Base-by-base conservation (phyloP, 2,329 filamentous ascomycete species). In the Didymella sp. region DNA sequence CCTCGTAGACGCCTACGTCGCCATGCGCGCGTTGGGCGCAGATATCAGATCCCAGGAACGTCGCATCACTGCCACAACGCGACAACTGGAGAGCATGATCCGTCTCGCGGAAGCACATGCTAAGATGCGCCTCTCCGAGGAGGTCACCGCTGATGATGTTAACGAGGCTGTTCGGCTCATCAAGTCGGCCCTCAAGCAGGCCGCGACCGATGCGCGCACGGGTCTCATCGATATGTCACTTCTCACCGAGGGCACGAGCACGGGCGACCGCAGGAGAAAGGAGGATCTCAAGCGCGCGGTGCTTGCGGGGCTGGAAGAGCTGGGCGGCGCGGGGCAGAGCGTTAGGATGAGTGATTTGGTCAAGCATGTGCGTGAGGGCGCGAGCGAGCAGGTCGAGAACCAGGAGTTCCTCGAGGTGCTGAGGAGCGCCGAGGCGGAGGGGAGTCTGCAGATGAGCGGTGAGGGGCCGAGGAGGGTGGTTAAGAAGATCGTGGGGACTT, bases 41-140 rank as follows among this genome's bases (percentile, higher is more conserved):
- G 81, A 83, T 58, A 77, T 83, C 21, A 91, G 94, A 45, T 85
- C 92, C 2, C 86, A 91, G 3, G 96, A 99, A 77, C 94, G 96
- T 77, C 91, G 95, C 65, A 99, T 99, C 79, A 99, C 95, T 0
- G 95, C 95, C 37, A 99, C 95, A 3, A 99, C 96, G 0, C 87
- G 95, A 73, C 95, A 99, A 78, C 84, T 99, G 6, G 96, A 99
- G 79, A 95, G 90, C 42, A 99, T 99, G 96, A 98, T 99, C 73
- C 94, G 95, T 60, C 89, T 99, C 3, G 81, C 93, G 1, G 95
- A 99, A 80, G 95, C 93, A 0, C 96, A 99, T 77, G 96, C 95
- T 46, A 97, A 97, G 78, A 99, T 99, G 96, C 90, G 95, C 4
- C 85, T 99, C 5, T 86, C 89, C 0, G 75, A 82, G 2, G 85